These are phyloP conservation scores for Nicotiana noctiflora DNA, from an alignment of 257 asterid species.

Conservation along the genomic window DNA sequence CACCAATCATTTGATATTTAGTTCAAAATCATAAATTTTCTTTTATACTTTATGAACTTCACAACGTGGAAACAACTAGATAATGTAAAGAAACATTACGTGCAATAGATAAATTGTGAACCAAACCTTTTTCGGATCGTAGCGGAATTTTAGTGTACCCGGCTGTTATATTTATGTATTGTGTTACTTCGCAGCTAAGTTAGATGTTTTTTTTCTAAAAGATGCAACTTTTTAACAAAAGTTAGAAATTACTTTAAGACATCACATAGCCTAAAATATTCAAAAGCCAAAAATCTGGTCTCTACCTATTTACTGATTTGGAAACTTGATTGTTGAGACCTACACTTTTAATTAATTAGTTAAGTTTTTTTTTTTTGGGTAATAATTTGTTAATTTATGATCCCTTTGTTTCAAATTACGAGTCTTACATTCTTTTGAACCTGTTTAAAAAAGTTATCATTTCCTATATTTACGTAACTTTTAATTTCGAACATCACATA, in stretches of 20 bases:
- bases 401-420: background rate
- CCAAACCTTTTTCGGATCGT: background rate
- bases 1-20: background rate
- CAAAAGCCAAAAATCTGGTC: background rate
- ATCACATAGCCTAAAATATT: background rate
- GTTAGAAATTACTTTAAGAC: background rate
- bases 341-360: too few species aligned
- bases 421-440: background rate
- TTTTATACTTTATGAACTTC: background rate
- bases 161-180: background rate
- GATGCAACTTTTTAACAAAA: background rate
- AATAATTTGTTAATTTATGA: too few species aligned
- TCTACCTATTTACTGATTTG: background rate
- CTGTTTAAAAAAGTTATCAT: too few species aligned
- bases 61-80: background rate
- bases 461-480: too few species aligned
- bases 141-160: background rate
- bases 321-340: background rate
- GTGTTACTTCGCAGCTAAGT: background rate
- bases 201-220: background rate
- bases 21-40: background rate
- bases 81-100: background rate
- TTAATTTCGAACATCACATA: too few species aligned
- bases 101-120: background rate
- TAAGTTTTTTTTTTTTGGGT: background rate